phyloP scores from a whole-genome alignment of 345 rosid species.

The Lumnitzera racemosa region DNA sequence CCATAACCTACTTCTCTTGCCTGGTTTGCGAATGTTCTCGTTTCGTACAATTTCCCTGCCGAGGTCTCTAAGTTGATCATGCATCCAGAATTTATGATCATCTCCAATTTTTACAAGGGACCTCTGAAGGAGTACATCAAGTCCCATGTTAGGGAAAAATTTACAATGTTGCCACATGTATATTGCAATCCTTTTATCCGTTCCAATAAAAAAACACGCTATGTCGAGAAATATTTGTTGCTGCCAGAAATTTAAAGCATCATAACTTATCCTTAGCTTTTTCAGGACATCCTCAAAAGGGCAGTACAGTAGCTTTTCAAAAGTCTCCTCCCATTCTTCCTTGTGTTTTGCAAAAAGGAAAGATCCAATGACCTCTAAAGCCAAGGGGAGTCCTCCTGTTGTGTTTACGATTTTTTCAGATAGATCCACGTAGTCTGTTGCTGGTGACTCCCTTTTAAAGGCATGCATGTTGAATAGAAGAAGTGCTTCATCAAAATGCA shows the following conservation, averaged over 20 bases:
- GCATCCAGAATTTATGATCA: conserved; percentile 1
- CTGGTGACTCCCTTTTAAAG: not conserved
- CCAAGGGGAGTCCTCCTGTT: conserved; percentile 3
- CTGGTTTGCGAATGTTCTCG: no score
- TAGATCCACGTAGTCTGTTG: not conserved
- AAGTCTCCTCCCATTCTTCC: not conserved
- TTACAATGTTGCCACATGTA: not conserved
- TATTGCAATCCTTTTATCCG: not conserved
- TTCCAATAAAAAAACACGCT: conserved; percentile 6
- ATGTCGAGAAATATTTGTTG: conserved; percentile 3
- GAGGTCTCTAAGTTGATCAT: not conserved
- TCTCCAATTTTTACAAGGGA: not conserved
- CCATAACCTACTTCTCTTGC: no score
- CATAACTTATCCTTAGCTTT: conserved; percentile 1
- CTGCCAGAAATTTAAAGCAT: not conserved
- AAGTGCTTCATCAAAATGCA: not conserved
- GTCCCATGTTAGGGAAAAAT: not conserved
- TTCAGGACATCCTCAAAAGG: not conserved
- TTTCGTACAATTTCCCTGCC: not conserved
- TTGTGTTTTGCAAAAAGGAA: accelerated
- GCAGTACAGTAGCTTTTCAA: not conserved
- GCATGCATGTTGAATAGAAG: not conserved
- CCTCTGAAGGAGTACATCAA: not conserved
- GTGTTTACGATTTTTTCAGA: not conserved
- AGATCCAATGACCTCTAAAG: conserved; percentile 1